phyloP scores from a whole-genome alignment of 1,139 yeast genomes.

The Pichia sp. region DNA sequence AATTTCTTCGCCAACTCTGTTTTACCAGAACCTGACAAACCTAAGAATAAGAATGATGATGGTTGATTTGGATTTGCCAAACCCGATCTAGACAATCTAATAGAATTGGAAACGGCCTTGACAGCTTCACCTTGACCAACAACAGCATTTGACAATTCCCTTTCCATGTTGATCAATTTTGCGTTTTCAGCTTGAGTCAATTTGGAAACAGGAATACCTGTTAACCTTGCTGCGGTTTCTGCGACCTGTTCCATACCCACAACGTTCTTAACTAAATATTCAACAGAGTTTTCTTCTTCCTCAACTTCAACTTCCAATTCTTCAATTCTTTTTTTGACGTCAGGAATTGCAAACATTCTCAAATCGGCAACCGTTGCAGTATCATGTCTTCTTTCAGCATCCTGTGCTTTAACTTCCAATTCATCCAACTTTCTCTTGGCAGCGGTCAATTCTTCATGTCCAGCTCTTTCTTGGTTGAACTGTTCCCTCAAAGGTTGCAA shows the following conservation, averaged over 20 bases:
- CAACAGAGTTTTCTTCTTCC: constrained; percentile 52
- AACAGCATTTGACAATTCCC: constrained; percentile 68
- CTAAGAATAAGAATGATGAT: constrained; percentile 89
- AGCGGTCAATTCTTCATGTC: constrained; percentile 82
- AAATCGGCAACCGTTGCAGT: constrained; percentile 93
- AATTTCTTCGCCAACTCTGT: constrained; percentile 95
- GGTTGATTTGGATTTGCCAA: constrained; percentile 94
- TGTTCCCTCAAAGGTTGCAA: constrained; percentile 80
- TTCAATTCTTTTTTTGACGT: constrained; percentile 66
- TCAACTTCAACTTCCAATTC: constrained; percentile 70
- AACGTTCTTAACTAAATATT: constrained; percentile 71
- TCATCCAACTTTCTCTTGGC: constrained; percentile 91
- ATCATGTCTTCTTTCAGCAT: constrained; percentile 96
- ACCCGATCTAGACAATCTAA: constrained; percentile 91
- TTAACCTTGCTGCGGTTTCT: constrained; percentile 93
- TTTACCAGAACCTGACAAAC: constrained; percentile 96
- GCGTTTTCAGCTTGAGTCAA: constrained; percentile 92
- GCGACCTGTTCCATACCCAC: constrained; percentile 92
- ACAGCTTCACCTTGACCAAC: constrained; percentile 97
- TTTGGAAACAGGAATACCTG: constrained; percentile 98
- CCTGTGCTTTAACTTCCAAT: constrained; percentile 82
- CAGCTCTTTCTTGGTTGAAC: constrained; percentile 80
- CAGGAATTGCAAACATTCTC: constrained; percentile 95
- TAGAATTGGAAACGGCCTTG: constrained; percentile 91
- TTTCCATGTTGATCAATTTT: constrained; percentile 91